These are phyloP conservation scores for Aspergillus campestris DNA, from an alignment of 495 filamentous ascomycete species.

Conservation along the genomic window DNA sequence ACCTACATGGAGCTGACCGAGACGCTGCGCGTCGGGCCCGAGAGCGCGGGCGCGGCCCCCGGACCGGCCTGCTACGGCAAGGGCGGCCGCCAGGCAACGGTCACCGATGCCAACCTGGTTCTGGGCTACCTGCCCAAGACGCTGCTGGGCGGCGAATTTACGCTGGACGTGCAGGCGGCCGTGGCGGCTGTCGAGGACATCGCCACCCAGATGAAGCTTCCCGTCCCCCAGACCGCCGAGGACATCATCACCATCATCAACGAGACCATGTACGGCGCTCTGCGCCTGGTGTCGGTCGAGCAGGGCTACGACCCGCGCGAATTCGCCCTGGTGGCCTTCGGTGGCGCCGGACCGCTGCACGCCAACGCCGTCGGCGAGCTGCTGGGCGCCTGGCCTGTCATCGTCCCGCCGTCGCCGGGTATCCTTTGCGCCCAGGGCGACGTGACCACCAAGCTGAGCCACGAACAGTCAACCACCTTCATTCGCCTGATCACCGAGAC, in stretches of 20 bases:
- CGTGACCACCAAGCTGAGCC: constrained; percentile 38
- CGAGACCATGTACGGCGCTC: constrained; percentile 43
- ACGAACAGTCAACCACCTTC: constrained; percentile 35
- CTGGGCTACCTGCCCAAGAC: constrained; percentile 40
- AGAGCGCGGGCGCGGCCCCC: constrained; percentile 39
- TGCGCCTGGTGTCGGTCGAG: constrained; percentile 43
- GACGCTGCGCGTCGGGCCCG: constrained; percentile 40
- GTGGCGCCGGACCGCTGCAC: constrained; percentile 43
- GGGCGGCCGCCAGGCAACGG: constrained; percentile 34
- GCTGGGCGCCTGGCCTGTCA: constrained; percentile 42
- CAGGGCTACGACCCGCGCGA: constrained; percentile 45
- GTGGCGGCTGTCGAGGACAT: constrained; percentile 28
- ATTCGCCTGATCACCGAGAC: constrained; percentile 28
- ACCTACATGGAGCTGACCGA: constrained; percentile 39
- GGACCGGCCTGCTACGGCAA: constrained; percentile 44
- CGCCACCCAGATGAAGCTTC: constrained; percentile 34
- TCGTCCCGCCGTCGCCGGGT: constrained; percentile 42
- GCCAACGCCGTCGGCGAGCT: constrained; percentile 41
- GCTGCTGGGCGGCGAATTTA: constrained; percentile 38
- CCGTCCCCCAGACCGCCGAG: constrained; percentile 35
- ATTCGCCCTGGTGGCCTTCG: constrained; percentile 44
- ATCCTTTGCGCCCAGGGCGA: constrained; percentile 44
- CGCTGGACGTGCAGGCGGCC: constrained; percentile 32
- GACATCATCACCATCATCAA: constrained; percentile 42
- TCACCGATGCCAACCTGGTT: constrained; percentile 43